Base-by-base conservation (phyloP, 2,329 filamentous ascomycete species). In the Trichocomaceae sp. region DNA sequence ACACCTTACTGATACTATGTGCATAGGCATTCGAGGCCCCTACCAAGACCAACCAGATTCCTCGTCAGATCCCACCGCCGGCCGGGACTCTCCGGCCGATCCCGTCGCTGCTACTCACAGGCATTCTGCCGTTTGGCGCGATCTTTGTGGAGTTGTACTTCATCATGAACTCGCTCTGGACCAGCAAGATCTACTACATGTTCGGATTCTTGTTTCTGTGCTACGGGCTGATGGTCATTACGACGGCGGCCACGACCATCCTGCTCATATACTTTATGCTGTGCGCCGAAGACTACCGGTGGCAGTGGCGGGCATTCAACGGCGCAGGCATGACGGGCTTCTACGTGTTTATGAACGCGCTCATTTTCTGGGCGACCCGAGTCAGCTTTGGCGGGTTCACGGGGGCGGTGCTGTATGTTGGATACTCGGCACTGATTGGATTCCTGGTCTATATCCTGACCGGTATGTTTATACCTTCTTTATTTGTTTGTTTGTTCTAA, bases 161-260 rank as follows among this genome's bases (percentile, higher is more conserved):
- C 74, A 96, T 99, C 77, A 95, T 99, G 89, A 95, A 86, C 75
- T 95, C 89, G 23, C 92, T 99, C 69, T 99, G 93, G 93, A 96
- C 95, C 74, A 92, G 86, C 77, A 90, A 93, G 74, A 93, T 99
- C 62, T 99, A 99, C 79, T 99, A 99, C 81, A 99, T 99, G 93
- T 99, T 99, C 66, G 93, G 93, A 20, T 99, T 99, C 80, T 78
- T 99, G 35, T 99, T 99, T 79, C 81, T 99, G 55, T 96, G 91
- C 79, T 99, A 96, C 67, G 91, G 88, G 10, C 82, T 99, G 49
- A 96, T 99, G 90, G 90, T 97, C 63, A 87, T 96, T 64, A 97
- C 93, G 1, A 90, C 87, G 57, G 92, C 92, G 0, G 86, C 91
- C 0, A 92, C 95, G 41, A 97, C 93, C 0, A 85, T 97, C 8